Evolutionary conservation across 768 basidiomycete species (phyloP), one percentile per base, ranked within the genome.

Genomic region (Tricholoma matsutake): DNA sequence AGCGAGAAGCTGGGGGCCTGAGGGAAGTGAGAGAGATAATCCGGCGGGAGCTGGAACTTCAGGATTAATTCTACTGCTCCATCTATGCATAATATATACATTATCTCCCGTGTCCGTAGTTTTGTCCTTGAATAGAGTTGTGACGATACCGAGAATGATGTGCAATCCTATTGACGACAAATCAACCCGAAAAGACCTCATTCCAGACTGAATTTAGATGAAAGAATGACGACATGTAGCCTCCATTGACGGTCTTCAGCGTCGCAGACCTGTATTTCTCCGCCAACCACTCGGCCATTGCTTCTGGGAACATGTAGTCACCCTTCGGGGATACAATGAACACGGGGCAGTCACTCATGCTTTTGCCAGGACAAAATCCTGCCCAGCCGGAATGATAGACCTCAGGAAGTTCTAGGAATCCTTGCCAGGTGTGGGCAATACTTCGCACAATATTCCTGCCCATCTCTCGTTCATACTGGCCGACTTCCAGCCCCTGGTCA

Each of bases 21-120:
- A 81, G 92, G 39, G 84, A 90, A 70, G 91, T 93, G 32, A 78
- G 91, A 60, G 92, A 94, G 73, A 87, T 91, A 67, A 90, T 94
- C 68, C 81, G 90, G 66, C 78, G 81, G 64, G 92, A 93, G 76
- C 75, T 93, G 66, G 91, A 92, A 73, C 71, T 87, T 64, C 79
- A 86, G 56, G 89, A 91, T 68, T 83, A 69, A 79, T 60, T 64
- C 58, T 67, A 58, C 64, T 76, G 72, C 77, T 76, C 63, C 65
- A 73, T 75, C 61, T 75, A 69, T 60, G 29, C 51, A 31, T 53
- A 32, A 53, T 53, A 58, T 41, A 54, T 14, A 64, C 60, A 59
- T 57, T 57, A 57, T 61, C 65, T 53, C 51, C 54, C 63, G 18
- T 59, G 56, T 62, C 62, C 54, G 61, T 61, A 61, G 58, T 53